Base-by-base conservation (phyloP, 495 filamentous ascomycete genomes). In the Gamarada debralockiae region DNA sequence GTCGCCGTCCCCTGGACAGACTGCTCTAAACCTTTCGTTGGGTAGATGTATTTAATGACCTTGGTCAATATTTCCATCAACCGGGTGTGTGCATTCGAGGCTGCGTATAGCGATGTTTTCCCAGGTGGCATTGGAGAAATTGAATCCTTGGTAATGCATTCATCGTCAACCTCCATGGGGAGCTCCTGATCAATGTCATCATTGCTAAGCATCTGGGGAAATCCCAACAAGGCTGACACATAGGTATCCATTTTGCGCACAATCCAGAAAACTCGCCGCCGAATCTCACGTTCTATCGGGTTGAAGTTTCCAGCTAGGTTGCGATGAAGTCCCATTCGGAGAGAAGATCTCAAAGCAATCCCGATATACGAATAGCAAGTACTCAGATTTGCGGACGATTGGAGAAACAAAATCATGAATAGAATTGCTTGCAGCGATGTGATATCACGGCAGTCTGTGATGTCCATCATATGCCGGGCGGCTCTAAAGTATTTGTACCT, bases 311-410 rank as follows among this genome's bases (percentile, higher is more conserved):
- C 75, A 27, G 74, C 63, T 5, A 95, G 75, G 25, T 85, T 80
- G 36, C 92, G 88, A 66, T 97, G 92, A 14, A 97, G 74, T 12
- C 92, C 92, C 74, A 97, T 83, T 12, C 90, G 83, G 7, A 96
- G 66, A 15, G 90, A 83, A 7, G 91, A 92, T 34, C 90, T 84
- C 21, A 96, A 73, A 13, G 90, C 92, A 54, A 97, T 90, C 18
- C 91, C 92, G 44, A 97, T 78, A 67, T 93, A 95, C 0, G 91
- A 87, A 66, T 96, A 97, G 66, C 92, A 97, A 18, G 87, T 93
- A 60, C 88, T 92, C 48, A 97, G 73, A 61, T 93, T 91, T 6
- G 91, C 89, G 14, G 93, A 90, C 0, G 86, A 89, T 53, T 97
- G 92, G 0, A 97, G 75, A 64, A 96, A 97, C 1, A 96, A 71